These are phyloP conservation scores for Venturia effusa DNA, from an alignment of 2,329 filamentous ascomycete species.

Conservation along the genomic window DNA sequence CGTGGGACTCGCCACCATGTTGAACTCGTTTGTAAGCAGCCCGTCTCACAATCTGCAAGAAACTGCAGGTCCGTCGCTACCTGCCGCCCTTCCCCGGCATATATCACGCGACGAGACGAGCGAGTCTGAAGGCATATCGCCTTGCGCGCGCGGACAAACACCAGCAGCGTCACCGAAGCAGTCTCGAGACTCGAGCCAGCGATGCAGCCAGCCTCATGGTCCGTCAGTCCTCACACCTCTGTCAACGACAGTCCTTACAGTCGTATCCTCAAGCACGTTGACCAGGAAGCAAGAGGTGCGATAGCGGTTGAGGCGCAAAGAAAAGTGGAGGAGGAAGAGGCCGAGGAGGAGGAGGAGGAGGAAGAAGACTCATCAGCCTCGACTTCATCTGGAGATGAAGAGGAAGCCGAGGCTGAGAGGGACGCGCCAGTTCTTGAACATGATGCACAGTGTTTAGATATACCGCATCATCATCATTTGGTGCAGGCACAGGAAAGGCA, in stretches of 20 bases:
- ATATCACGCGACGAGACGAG: background rate
- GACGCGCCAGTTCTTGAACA: background rate
- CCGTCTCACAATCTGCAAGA: background rate
- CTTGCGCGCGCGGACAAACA: background rate
- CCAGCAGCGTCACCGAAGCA: background rate
- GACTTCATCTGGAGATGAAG: background rate
- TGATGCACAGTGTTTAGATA: background rate
- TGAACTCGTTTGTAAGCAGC: background rate
- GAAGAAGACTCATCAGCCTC: background rate
- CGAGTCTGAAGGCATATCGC: background rate
- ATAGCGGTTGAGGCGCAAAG: background rate
- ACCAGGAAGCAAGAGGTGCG: background rate
- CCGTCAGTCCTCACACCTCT: background rate
- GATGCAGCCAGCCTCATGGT: background rate
- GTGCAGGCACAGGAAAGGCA: constrained; percentile 1
- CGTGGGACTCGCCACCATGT: background rate
- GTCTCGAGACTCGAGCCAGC: background rate
- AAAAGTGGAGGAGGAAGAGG: background rate
- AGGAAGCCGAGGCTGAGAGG: background rate
- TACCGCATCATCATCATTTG: constrained; percentile 1
- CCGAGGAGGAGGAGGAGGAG: too few relatives aligned
- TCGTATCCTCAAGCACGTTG: background rate
- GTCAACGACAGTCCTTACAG: constrained; percentile 8
- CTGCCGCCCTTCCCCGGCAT: background rate
- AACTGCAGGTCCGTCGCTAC: background rate